A percentile compares a stretch with the other conserved stretches of the same genome.
These are phyloP conservation scores for Myxozyma neotropica DNA, from an alignment of 805 yeast genomes.

Conservation along the genomic window DNA sequence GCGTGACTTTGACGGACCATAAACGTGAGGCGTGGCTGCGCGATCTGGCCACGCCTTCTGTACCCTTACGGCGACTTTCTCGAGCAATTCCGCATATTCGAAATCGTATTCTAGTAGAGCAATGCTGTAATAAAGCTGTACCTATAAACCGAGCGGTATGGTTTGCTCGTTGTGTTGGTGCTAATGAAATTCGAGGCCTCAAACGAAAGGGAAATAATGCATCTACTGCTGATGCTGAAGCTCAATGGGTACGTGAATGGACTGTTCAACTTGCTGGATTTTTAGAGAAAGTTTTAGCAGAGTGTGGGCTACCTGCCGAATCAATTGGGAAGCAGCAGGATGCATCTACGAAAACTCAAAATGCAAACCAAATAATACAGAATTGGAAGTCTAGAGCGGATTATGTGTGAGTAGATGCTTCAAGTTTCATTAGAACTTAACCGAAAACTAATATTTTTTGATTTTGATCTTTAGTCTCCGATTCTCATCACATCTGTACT, in stretches of 20 bases:
- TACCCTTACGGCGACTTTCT: constrained; percentile 68
- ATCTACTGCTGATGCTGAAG: constrained; percentile 44
- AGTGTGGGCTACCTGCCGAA: constrained; percentile 41
- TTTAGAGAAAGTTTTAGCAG: constrained; percentile 54
- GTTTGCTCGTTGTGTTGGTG: constrained; percentile 85
- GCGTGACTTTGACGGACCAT: constrained; percentile 87
- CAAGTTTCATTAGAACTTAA: background rate
- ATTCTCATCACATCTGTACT: constrained; percentile 64
- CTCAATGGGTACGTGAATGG: constrained; percentile 83
- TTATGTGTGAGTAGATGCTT: constrained; percentile 47
- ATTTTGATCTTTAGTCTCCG: constrained; percentile 47
- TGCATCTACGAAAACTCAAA: background rate
- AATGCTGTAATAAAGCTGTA: constrained; percentile 63
- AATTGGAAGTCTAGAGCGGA: constrained; percentile 56
- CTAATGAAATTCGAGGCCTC: constrained; percentile 68
- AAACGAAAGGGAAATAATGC: constrained; percentile 51
- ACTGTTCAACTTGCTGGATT: constrained; percentile 75
- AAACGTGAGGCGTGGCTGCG: constrained; percentile 83
- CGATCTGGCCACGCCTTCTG: constrained; percentile 68
- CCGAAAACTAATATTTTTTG: background rate
- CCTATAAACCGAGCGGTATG: constrained; percentile 86
- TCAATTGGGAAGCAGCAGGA: background rate
- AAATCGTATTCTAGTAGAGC: constrained; percentile 71
- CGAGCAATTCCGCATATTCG: constrained; percentile 84
- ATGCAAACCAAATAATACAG: constrained; percentile 9